Evolutionary conservation across 352 stramenopile genomes (phyloP).

Genomic region (Phytopythium chamaehyphon): DNA sequence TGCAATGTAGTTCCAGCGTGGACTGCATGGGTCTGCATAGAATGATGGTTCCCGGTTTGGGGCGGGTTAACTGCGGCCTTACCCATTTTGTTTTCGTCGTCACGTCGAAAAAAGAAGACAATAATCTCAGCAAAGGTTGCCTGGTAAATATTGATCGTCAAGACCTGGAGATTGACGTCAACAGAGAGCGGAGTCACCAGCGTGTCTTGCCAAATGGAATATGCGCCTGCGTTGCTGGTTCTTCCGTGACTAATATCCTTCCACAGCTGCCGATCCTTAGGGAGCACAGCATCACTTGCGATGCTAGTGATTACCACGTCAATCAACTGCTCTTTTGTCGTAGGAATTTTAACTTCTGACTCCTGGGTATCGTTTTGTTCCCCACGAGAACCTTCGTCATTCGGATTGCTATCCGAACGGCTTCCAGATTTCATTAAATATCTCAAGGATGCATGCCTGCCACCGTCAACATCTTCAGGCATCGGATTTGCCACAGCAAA

Average conservation of each 20-base stretch:
- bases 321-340: conserved; percentile 35
- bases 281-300: conserved; percentile 49
- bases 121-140: conserved; percentile 72
- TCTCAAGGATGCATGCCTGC: conserved; percentile 18
- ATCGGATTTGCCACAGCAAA: conserved; percentile 19
- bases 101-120: conserved; percentile 68
- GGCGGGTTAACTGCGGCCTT: not conserved
- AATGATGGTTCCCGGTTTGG: not conserved
- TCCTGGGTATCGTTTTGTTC: not conserved
- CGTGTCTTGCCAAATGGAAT: conserved; percentile 71
- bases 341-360: not conserved
- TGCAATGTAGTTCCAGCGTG: conserved; percentile 2
- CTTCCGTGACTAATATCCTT: conserved; percentile 3
- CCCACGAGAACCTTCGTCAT: conserved; percentile 7
- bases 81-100: conserved; percentile 14
- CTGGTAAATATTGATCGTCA: conserved; percentile 77
- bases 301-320: conserved; percentile 73
- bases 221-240: conserved; percentile 12
- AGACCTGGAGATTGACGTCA: conserved; percentile 59
- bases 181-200: conserved; percentile 66
- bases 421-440: conserved; percentile 68
- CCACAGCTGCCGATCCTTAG: conserved; percentile 52
- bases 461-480: conserved; percentile 3
- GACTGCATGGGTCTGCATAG: not conserved
- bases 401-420: conserved; percentile 9